Base-by-base conservation (phyloP, 331 rosid species). In the Quercus phellos region DNA sequence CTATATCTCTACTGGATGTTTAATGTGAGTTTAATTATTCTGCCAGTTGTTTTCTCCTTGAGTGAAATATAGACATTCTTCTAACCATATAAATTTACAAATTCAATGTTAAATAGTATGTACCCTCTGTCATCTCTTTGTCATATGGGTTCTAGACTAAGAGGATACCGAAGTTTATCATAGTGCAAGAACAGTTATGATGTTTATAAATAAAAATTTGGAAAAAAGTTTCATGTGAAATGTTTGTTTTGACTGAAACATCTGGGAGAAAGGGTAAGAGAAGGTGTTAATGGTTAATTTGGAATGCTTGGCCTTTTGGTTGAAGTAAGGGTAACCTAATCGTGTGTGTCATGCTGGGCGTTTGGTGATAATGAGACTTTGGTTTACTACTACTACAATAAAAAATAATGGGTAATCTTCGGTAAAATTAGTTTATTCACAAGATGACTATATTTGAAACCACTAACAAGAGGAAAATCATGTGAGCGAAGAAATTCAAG, bases 1-100 rank as follows among this genome's bases (percentile, higher is more conserved):
- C 54, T 89, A 70, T 77, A 82, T 94, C 67, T 87, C 88, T 27
- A 79, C 88, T 3, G 97, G 98, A 70, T 85, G 88, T 81, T 81
- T 94, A 83, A 88, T 55, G 98, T 94, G 86, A 92, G 98, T 82
- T 58, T 67, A 61, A 35, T 53, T 11, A 71, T 26, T 68, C 69
- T 38, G 54, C 29, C 21, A 53, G 60, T 13, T 16, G 22, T 64
- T 58, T 38, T n/a, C 24, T 54, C 70, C 4, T 66, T 32, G 42
- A 51, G 53, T 46, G 53, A 17, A 5, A 5, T 72, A 70, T 16
- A 71, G 34, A 59, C 54, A 19, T 64, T 21, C 60, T 75, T 42
- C 55, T 35, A 59, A 34, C 26, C n/a, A 74, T 38, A 13, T 17
- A 32, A 64, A 42, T 3, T 4, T 13, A 46, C 53, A 3, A 46